Base-by-base conservation (phyloP, 2,329 filamentous ascomycete genomes). In the Venturia carpophila region DNA sequence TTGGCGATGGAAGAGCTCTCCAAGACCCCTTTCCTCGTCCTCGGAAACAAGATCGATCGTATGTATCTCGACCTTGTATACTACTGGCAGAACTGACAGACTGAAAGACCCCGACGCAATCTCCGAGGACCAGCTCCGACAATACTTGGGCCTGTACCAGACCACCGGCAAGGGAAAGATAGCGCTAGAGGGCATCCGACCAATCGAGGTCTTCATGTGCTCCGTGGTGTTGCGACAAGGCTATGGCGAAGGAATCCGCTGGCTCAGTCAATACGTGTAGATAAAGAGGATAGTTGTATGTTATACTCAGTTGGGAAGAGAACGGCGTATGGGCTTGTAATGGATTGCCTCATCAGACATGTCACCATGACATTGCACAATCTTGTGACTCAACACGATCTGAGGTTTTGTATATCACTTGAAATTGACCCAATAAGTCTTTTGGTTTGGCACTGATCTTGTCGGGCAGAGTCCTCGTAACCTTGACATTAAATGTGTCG, bases 31-130 rank as follows among this genome's bases (percentile, higher is more conserved):
- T 97, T 97, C 78, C 86, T 97, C 68, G 87, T 99, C 71, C 86
- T 99, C 69, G 94, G 94, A 72, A 99, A 99, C 87, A 99, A 99
- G 87, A 99, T 99, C 77, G 94, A 99, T 78, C 92, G 52, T 58
- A 13, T 17, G 52, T 68, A 68, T 60, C 7, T 13, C 5, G 5
- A 11, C 19, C 64, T 67, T 62, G 11, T 17, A 49, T 24, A 6
- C 10, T 37, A 11, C n/a, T 34, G n/a, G 41, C 11, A 21, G 6
- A 37, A 70, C 65, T 58, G 27, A 58, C 52, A 34, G 17, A n/a
- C 17, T 37, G 52, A 10, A 21, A 58, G 52, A 97, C 81, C 92
- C 92, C 64, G 90, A 95, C 71, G 94, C 94, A 68, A 88, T 97
- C 64, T 93, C 89, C 69, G 94, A 99, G 83, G 93, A 97, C 73